Conservation (phyloP, 331 rosid genomes). For the Ulmus americana region DNA sequence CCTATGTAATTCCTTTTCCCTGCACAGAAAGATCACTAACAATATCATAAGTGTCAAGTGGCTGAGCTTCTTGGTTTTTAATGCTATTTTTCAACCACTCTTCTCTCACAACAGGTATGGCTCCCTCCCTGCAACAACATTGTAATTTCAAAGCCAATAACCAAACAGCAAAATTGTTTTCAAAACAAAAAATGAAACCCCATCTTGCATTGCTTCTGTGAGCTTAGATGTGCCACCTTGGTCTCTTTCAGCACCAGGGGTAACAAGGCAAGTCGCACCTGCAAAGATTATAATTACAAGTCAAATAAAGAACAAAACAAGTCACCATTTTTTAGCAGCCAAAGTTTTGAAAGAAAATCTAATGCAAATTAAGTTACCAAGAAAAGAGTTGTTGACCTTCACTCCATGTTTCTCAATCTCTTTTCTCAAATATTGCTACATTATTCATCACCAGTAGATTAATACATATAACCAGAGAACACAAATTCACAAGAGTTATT, state of each 20-base stretch:
- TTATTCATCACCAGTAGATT: no score
- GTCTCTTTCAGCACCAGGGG: conserved; percentile 63
- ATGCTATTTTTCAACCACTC: conserved; percentile 67
- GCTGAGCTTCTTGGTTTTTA: conserved; percentile 72
- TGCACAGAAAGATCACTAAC: conserved; percentile 63
- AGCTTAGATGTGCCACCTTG: conserved; percentile 77
- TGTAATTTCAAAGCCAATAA: no score
- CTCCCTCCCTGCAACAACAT: conserved; percentile 49
- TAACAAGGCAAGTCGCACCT: conserved; percentile 73
- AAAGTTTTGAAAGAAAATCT: no score
- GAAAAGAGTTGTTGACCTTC: conserved; percentile 56
- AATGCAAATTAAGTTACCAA: conserved; percentile 36
- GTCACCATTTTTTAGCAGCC: neutral
- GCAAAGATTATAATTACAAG: conserved; percentile 12
- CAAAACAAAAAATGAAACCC: no score
- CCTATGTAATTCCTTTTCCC: conserved; percentile 76
- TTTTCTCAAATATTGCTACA: conserved; percentile 63
- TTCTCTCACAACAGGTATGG: conserved; percentile 62
- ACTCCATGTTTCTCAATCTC: conserved; percentile 74
- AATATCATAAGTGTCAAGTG: conserved; percentile 68
- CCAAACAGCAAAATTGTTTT: no score
- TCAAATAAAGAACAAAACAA: conserved; percentile 9
- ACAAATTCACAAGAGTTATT: no score
- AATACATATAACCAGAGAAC: no score
- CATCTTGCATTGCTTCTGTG: conserved; percentile 73